Base-by-base conservation (phyloP, 2,329 filamentous ascomycete genomes). In the Escovopsis sp. region DNA sequence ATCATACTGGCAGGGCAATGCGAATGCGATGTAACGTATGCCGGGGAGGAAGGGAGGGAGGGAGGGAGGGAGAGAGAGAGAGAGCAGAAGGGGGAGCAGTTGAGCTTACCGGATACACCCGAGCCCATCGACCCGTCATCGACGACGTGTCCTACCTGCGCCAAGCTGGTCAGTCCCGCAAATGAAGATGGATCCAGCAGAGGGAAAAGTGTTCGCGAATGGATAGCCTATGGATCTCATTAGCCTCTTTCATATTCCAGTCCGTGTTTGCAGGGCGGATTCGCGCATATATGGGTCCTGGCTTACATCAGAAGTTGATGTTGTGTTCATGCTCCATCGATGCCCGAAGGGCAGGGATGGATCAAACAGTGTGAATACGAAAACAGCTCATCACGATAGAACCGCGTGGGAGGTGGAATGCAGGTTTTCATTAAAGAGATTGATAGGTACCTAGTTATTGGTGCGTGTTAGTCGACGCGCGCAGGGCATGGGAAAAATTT, bases 301-400 rank as follows among this genome's bases (percentile, higher is more conserved):
- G 48, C 67, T 63, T 60, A 62, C 62, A 65, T 72, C 69, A 72
- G 69, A 71, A 68, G 68, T 62, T 69, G 62, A 60, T 51, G 50
- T 55, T 64, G 53, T 70, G 67, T 72, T 73, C 70, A 73, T 71
- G 50, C 64, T 62, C 64, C 62, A 52, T 45, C 53, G 52, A 60
- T 59, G 14, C 44, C 42, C 56, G 55, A 51, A 58, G 62, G 56
- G 2, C 53, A 47, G 44, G 27, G 27, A 51, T 47, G 51, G 56
- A 65, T 74, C 70, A 72, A 71, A 73, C 69, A 74, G 70, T 74
- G 70, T 74, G 70, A 74, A 74, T 74, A 73, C 66, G 53, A 50
- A 50, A 50, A 57, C 55, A 60, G 52, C 54, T 72, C 69, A 72
- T 72, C 69, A 72, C 62, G 34, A 14, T 35, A 24, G 37, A 47